Percentiles rank a stretch among this genome's conserved stretches.
Conservation (phyloP, 1,284 basidiomycete genomes). For the Tremellales sp. region DNA sequence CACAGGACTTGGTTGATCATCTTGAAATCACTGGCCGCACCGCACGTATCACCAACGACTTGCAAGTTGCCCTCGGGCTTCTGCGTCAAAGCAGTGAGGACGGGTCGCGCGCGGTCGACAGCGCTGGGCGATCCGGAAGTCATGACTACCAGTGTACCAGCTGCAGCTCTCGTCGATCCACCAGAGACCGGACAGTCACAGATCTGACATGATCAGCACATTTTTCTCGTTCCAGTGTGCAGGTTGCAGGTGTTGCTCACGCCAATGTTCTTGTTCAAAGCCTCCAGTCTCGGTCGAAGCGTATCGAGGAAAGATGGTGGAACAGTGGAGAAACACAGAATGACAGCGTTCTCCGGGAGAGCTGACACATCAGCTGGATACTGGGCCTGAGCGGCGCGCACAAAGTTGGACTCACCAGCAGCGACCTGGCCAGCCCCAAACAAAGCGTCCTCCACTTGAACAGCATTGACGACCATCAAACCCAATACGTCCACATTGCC, state of each 20-base stretch:
- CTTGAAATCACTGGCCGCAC: conserved; percentile 39
- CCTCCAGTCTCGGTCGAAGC: conserved; percentile 29
- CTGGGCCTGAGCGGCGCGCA: not conserved
- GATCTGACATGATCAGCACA: conserved; percentile 24
- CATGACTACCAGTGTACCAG: conserved; percentile 46
- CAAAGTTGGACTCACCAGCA: conserved; percentile 16
- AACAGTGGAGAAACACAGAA: conserved; percentile 48
- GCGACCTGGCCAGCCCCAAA: conserved; percentile 32
- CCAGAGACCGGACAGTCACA: conserved; percentile 48
- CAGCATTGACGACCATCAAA: conserved; percentile 44
- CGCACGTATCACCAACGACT: conserved; percentile 30
- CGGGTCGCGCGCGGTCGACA: conserved; percentile 23
- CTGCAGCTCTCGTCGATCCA: conserved; percentile 41
- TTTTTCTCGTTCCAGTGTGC: not conserved
- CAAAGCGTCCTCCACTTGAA: conserved; percentile 38
- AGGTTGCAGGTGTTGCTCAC: conserved; percentile 18
- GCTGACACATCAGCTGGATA: conserved; percentile 9
- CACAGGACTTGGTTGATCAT: conserved; percentile 44
- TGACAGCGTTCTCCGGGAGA: conserved; percentile 29
- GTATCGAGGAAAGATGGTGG: conserved; percentile 35
- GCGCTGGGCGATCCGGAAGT: conserved; percentile 31
- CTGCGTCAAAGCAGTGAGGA: conserved; percentile 35
- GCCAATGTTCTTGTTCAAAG: conserved; percentile 28
- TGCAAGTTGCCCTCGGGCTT: conserved; percentile 27
- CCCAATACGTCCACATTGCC: conserved; percentile 31